These are phyloP conservation scores for Aquilaria yunnanensis DNA, from an alignment of 345 rosid species.

Conservation along the genomic window DNA sequence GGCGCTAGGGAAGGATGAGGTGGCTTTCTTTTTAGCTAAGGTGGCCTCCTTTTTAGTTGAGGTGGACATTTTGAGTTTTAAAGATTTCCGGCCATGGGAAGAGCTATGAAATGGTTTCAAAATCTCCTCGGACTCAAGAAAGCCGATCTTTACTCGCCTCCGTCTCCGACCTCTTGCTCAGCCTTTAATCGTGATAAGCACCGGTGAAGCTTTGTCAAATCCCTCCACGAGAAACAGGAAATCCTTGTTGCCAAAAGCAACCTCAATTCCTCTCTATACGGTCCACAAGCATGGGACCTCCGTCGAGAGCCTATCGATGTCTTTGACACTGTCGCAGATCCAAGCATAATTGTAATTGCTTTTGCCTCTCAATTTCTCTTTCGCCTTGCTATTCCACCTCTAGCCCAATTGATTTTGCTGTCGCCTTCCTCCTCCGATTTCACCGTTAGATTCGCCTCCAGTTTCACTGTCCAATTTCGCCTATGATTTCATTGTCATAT, in stretches of 20 bases:
- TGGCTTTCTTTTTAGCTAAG: too few relatives aligned
- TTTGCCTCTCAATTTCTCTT: slow-evolving; percentile 28
- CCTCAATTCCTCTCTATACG: slow-evolving; percentile 9
- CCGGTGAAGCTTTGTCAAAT: slow-evolving; percentile 81
- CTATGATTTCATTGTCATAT: too few relatives aligned
- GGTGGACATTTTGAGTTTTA: too few relatives aligned
- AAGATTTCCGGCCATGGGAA: slow-evolving; percentile 43
- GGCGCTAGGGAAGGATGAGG: too few relatives aligned
- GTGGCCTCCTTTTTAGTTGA: too few relatives aligned
- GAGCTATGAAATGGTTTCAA: slow-evolving; percentile 75
- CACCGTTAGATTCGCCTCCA: too few relatives aligned
- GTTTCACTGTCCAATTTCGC: too few relatives aligned
- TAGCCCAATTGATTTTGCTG: too few relatives aligned
- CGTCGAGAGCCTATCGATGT: slow-evolving; percentile 6
- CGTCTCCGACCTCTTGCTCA: slow-evolving; percentile 12
- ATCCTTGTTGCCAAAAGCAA: background rate
- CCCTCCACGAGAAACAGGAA: slow-evolving; percentile 44
- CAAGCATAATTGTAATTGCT: slow-evolving; percentile 53
- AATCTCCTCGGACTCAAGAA: slow-evolving; percentile 64
- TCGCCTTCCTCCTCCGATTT: too few relatives aligned
- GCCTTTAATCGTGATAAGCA: slow-evolving; percentile 44
- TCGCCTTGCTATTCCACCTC: too few relatives aligned
- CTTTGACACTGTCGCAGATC: slow-evolving; percentile 21
- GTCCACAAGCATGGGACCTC: slow-evolving; percentile 5
- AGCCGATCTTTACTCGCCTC: slow-evolving; percentile 24